Evolutionary conservation across 208 protist species (phyloP), one percentile per base, ranked within the genome.

Genomic region (Crithidia acanthocephali): DNA sequence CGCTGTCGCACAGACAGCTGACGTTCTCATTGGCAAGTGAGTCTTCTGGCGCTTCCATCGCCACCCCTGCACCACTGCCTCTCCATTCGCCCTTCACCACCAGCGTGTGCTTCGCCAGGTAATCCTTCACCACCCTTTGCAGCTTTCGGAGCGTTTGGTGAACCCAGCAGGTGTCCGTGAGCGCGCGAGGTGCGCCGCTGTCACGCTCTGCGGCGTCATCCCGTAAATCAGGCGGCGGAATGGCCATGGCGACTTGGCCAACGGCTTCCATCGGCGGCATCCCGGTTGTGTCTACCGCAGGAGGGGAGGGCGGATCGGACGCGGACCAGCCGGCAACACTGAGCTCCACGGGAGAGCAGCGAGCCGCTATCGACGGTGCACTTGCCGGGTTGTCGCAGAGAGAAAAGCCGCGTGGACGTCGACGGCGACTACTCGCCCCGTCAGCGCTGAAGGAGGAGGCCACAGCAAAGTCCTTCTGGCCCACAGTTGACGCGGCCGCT

Each of bases 201-300:
- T 48, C n/a, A 15, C 33, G 15, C 2, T 2, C 23, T 44, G 3
- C 33, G 35, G 8, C 11, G 20, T 13, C 37, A n/a, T n/a, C 33
- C 30, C 37, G 6, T 22, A 20, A 5, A 2, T 42, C 5, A 25
- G 27, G 6, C 42, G 25, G 9, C 25, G 25, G 44, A 9, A n/a
- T n/a, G 16, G 18, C 44, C 4, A 20, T n/a, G 9, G 18, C 44
- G 44, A n/a, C 44, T 6, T 9, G 9, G 9, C 18, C 18, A n/a
- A 20, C 52, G 27, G 37, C 23, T 30, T 30, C n/a, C 8, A 20
- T 2, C 32, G 60, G 11, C 62, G 52, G 53, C 33, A 47, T 20
- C 27, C 35, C 65, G 40, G 65, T 51, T 5, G 40, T 53, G n/a
- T 62, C 51, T 28, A 71, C 53, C 6, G 48, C 42, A 20, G 62